Conservation (phyloP, 2,329 filamentous ascomycete species). For the Tolypocladium ophioglossoides region DNA sequence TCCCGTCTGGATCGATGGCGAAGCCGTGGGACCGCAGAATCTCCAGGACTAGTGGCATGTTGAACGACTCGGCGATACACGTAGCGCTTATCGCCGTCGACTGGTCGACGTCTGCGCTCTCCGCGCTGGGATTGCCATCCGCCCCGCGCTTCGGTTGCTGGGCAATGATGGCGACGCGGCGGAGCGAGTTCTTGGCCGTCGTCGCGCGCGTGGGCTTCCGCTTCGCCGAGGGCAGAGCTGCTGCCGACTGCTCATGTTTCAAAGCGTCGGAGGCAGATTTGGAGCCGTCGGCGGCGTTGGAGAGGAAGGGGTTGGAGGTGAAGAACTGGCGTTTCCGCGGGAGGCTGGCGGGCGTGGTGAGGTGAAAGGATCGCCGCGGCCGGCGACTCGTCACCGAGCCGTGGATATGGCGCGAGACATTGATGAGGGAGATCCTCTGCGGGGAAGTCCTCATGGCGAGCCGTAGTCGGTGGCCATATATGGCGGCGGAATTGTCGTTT, state of each 20-base stretch:
- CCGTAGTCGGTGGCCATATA: background rate
- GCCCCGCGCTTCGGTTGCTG: conserved; percentile 42
- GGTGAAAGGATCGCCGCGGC: conserved; percentile 31
- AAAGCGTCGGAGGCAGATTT: conserved; percentile 7
- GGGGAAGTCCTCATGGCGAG: conserved; percentile 21
- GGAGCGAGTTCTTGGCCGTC: conserved; percentile 60
- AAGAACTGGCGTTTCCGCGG: conserved; percentile 53
- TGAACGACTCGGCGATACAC: conserved; percentile 52
- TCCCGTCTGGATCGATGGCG: conserved; percentile 49
- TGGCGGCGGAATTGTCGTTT: background rate
- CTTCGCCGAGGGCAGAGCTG: conserved; percentile 20
- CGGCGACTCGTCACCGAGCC: conserved; percentile 14
- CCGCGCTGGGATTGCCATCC: conserved; percentile 18
- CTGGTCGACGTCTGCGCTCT: conserved; percentile 21
- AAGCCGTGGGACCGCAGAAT: conserved; percentile 50
- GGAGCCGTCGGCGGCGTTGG: conserved; percentile 16
- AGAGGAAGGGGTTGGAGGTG: conserved; percentile 50
- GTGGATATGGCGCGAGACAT: conserved; percentile 17
- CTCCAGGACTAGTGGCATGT: conserved; percentile 49
- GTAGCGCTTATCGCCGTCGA: conserved; percentile 44
- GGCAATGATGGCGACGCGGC: conserved; percentile 78
- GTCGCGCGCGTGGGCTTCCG: conserved; percentile 34
- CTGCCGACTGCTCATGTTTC: conserved; percentile 8
- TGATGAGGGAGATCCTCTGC: conserved; percentile 21
- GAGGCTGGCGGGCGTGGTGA: conserved; percentile 28